Conservation (phyloP, 129 eudicot species). For the Helianthus tuberosus region DNA sequence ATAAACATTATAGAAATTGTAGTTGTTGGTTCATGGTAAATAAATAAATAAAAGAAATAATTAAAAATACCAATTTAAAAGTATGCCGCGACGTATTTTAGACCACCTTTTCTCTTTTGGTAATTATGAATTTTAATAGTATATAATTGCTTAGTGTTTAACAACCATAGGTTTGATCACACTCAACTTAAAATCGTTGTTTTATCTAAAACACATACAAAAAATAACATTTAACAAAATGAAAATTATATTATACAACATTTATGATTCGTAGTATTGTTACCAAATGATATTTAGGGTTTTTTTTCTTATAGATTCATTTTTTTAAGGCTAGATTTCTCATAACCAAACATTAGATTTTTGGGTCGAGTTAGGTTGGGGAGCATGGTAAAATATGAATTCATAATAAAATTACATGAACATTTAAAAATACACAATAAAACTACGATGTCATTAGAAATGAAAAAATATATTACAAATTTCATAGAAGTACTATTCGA, state of each 20-base stretch:
- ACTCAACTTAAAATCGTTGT: not conserved
- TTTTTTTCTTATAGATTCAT: too few relatives aligned
- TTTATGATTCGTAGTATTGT: not conserved
- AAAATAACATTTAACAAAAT: not conserved
- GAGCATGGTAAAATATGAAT: too few relatives aligned
- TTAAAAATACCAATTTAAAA: constrained; percentile 2
- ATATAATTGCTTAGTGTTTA: not conserved
- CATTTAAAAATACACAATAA: too few relatives aligned
- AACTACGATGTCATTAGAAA: too few relatives aligned
- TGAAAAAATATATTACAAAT: too few relatives aligned
- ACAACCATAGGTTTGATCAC: not conserved
- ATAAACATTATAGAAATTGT: constrained; percentile 19
- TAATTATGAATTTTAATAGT: not conserved
- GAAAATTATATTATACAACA: not conserved
- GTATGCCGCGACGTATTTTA: constrained; percentile 17
- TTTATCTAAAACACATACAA: not conserved
- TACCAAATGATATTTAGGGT: not conserved
- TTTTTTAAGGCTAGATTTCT: too few relatives aligned
- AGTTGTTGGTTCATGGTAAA: constrained; percentile 39
- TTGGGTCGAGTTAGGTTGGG: too few relatives aligned
- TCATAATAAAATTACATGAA: too few relatives aligned
- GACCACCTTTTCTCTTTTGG: constrained; percentile 11
- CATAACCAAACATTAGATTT: too few relatives aligned
- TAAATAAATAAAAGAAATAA: not conserved
- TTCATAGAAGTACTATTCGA: too few relatives aligned